Evolutionary conservation across 208 protist genomes (phyloP), one percentile per base, ranked within the genome.

Genomic region (Sergeia podlipaevii): DNA sequence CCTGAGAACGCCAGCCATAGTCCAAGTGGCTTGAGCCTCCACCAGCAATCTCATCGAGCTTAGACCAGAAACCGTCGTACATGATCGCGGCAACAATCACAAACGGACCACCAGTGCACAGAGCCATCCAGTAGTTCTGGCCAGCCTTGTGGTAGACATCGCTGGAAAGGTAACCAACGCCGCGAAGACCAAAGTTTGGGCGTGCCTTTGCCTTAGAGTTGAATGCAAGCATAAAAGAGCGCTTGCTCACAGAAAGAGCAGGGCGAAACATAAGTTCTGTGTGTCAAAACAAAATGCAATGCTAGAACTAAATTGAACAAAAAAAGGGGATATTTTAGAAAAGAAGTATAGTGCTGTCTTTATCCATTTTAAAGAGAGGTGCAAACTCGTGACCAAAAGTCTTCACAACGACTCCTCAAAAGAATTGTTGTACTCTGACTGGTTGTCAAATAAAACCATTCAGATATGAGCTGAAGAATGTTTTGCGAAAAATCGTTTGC

Each of bases 191-290:
- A 63, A 93, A 93, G 62, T 93, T 93, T 39, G 86, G 86, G 27
- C 86, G 72, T 7, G 86, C 86, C 70, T 93, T 93, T 4, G 86
- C 86, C 61, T 90, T 87, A 44, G 65, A 68, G 64, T 93, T 93
- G 56, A 90, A 90, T 7, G 86, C 86, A 77, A 86, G 79, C 52
- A 88, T 41, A 65, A 89, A 93, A 1, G 74, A 75, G 36, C 85
- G 80, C 71, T 74, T 85, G 74, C 76, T 82, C 30, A 61, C 74
- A 39, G 66, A 65, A 38, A 89, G 71, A 18, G 80, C 80, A 42
- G 62, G 55, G 42, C 77, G 74, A 30, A 89, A 83, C 85, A 92
- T 92, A n/a, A n/a, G n/a, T n/a, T n/a, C n/a, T n/a, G n/a, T n/a
- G n/a, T n/a, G n/a, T n/a, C n/a, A n/a, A n/a, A n/a, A n/a, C n/a